These are phyloP conservation scores for Lactarius sp. DNA, from an alignment of 768 basidiomycete genomes.

Conservation along the genomic window DNA sequence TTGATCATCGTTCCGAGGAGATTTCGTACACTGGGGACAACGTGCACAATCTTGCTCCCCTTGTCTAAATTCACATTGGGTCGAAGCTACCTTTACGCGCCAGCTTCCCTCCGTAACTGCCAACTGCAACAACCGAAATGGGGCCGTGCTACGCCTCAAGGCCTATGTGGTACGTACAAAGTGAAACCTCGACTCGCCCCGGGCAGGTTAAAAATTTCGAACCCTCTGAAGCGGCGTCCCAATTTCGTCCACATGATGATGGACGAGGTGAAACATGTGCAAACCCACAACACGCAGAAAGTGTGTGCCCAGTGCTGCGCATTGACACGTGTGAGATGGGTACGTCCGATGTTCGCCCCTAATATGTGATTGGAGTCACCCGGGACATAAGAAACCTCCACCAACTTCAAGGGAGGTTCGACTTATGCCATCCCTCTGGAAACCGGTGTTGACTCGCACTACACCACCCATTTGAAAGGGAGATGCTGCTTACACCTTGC, in stretches of 20 bases:
- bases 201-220: neutral
- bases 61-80: no score
- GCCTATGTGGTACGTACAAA: no score
- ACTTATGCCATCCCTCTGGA: no score
- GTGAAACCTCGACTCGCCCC: neutral
- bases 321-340: neutral
- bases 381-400: neutral
- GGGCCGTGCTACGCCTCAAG: neutral
- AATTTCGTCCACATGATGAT: neutral
- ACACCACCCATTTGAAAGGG: neutral
- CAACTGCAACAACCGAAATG: neutral
- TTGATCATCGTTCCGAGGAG: neutral
- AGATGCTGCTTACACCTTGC: no score
- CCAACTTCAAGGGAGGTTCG: no score
- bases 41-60: no score
- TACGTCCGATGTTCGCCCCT: neutral
- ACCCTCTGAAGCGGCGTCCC: neutral
- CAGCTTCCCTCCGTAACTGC: neutral
- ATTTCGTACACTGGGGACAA: no score
- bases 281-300: neutral
- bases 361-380: neutral
- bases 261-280: neutral
- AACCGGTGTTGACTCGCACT: neutral
- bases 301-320: neutral
- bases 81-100: neutral